A percentile compares a stretch with the other conserved stretches of the same genome.
Conservation (phyloP, 73 alveolate species). For the Stentor roeselii region DNA sequence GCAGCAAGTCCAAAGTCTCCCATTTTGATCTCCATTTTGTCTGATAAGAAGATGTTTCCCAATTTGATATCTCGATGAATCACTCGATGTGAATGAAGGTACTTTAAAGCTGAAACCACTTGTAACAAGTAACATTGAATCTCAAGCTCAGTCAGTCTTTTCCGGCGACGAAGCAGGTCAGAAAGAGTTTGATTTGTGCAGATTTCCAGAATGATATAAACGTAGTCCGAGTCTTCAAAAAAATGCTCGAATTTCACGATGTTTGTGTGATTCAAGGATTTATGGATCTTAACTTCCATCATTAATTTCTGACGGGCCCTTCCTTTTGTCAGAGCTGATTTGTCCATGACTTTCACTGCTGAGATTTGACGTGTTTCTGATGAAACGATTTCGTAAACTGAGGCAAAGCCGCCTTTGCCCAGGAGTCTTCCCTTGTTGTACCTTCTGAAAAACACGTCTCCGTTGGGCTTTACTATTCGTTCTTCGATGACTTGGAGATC, state of each 20-base stretch:
- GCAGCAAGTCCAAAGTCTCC: too few relatives aligned
- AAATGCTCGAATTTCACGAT: conserved; percentile 94
- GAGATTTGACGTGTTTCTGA: conserved; percentile 60
- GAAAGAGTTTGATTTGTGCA: conserved; percentile 80
- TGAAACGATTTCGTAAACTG: conserved; percentile 58
- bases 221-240: conserved; percentile 89
- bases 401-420: conserved; percentile 85
- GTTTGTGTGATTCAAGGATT: conserved; percentile 81
- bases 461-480: conserved; percentile 63
- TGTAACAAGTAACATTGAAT: conserved; percentile 62
- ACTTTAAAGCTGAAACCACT: conserved; percentile 58
- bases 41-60: conserved; percentile 61
- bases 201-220: conserved; percentile 79
- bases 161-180: conserved; percentile 72
- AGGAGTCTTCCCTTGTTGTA: conserved; percentile 59
- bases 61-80: conserved; percentile 83
- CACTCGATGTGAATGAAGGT: conserved; percentile 67
- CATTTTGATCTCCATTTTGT: conserved; percentile 64
- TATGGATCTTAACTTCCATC: conserved; percentile 94
- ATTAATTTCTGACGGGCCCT: conserved; percentile 69
- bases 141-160: conserved; percentile 74
- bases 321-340: conserved; percentile 59
- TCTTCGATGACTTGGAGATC: conserved; percentile 79
- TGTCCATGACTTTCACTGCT: conserved; percentile 80
- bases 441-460: conserved; percentile 62